Conservation (phyloP, 2,329 filamentous ascomycete species). For the Thermothelomyces thermophilus region DNA sequence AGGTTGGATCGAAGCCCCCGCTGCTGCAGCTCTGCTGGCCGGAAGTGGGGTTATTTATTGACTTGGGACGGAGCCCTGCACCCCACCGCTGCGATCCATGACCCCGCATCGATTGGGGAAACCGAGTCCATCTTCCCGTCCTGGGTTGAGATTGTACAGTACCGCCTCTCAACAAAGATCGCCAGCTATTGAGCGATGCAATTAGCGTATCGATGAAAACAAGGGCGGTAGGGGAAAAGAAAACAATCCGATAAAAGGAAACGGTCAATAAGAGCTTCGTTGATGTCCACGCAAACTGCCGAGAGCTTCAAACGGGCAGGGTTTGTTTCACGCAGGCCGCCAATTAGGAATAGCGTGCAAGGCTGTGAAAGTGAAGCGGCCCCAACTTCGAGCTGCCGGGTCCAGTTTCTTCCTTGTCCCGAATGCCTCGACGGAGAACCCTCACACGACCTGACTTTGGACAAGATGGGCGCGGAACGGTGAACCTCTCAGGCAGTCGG, state of each 20-base stretch:
- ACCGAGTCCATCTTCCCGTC: not conserved
- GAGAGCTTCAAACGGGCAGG: not conserved
- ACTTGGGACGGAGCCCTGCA: not conserved
- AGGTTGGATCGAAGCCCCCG: too few species aligned
- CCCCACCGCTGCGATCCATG: not conserved
- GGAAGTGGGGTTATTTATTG: not conserved
- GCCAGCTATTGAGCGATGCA: not conserved
- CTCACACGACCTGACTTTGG: not conserved
- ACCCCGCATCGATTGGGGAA: slow-evolving; percentile 1
- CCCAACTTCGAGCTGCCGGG: not conserved
- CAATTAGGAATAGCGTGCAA: slow-evolving; percentile 3
- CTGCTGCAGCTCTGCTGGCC: too few species aligned
- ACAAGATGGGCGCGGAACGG: not conserved
- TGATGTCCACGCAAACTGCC: not conserved
- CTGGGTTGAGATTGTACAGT: not conserved
- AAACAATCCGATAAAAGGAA: too few species aligned
- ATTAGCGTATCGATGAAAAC: not conserved
- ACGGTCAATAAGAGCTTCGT: too few species aligned
- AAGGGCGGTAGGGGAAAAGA: not conserved
- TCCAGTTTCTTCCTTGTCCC: not conserved
- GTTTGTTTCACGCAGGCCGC: not conserved
- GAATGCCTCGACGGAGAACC: slow-evolving; percentile 1
- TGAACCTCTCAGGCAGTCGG: not conserved
- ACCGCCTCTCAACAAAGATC: not conserved
- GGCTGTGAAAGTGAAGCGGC: not conserved